These are phyloP conservation scores for Endocalyx cinctus DNA, from an alignment of 2,329 filamentous ascomycete genomes.

Conservation along the genomic window DNA sequence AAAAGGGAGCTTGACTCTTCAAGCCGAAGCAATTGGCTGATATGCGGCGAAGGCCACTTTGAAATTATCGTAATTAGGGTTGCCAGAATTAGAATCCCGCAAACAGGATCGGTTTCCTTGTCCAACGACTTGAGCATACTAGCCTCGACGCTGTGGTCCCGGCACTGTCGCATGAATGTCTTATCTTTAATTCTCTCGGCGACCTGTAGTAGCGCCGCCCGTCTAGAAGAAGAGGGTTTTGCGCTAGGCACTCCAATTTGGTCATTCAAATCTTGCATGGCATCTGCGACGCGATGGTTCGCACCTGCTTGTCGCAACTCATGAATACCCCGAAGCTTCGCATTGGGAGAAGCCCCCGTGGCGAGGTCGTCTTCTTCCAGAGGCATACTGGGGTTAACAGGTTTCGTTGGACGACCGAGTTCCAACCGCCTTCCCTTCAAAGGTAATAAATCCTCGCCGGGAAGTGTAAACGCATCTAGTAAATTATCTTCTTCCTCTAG, in stretches of 20 bases:
- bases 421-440: slow-evolving; percentile 27
- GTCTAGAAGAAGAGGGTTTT: slow-evolving; percentile 46
- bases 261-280: slow-evolving; percentile 60
- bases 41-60: slow-evolving; percentile 55
- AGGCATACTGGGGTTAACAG: slow-evolving; percentile 6
- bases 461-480: slow-evolving; percentile 22
- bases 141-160: slow-evolving; percentile 68
- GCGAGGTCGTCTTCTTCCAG: slow-evolving; percentile 40
- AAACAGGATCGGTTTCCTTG: slow-evolving; percentile 55
- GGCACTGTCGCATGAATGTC: slow-evolving; percentile 63
- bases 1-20: slow-evolving; percentile 54
- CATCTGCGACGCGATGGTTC: slow-evolving; percentile 61
- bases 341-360: slow-evolving; percentile 36
- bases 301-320: slow-evolving; percentile 62
- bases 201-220: slow-evolving; percentile 56
- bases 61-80: slow-evolving; percentile 60
- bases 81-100: slow-evolving; percentile 60
- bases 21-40: slow-evolving; percentile 51
- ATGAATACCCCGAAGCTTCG: slow-evolving; percentile 58
- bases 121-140: slow-evolving; percentile 60
- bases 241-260: slow-evolving; percentile 50
- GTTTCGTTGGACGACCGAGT: slow-evolving; percentile 21
- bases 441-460: slow-evolving; percentile 16
- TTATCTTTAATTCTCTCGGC: slow-evolving; percentile 57
- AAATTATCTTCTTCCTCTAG: slow-evolving; percentile 27